Evolutionary conservation across 495 filamentous ascomycete species (phyloP).

Genomic region (Acidomyces sp.): DNA sequence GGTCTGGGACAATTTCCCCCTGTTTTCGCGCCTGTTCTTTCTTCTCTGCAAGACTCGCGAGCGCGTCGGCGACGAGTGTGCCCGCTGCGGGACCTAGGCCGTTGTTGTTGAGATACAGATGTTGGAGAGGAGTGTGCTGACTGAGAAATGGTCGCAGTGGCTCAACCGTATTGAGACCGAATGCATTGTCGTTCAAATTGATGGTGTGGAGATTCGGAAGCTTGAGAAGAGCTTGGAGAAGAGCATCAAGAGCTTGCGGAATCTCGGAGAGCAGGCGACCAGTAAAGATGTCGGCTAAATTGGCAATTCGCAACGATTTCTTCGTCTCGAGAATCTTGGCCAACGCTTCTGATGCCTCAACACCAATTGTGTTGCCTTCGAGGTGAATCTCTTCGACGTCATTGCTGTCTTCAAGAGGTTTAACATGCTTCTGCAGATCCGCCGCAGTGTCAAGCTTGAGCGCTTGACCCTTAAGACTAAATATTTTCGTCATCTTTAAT

Average conservation of each 20-base stretch:
- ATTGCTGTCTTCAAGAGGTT: constrained; percentile 52
- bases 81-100: constrained; percentile 89
- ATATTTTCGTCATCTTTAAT: constrained; percentile 54
- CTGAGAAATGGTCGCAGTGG: constrained; percentile 59
- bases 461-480: constrained; percentile 79
- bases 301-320: constrained; percentile 64
- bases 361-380: constrained; percentile 80
- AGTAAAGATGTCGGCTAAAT: constrained; percentile 95
- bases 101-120: constrained; percentile 94
- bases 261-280: constrained; percentile 88
- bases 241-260: constrained; percentile 69
- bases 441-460: constrained; percentile 80
- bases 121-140: constrained; percentile 70
- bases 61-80: constrained; percentile 65
- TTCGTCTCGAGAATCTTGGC: constrained; percentile 68
- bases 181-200: constrained; percentile 95
- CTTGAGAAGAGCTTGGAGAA: constrained; percentile 74
- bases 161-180: constrained; percentile 71
- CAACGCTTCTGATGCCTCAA: constrained; percentile 71
- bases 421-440: constrained; percentile 76
- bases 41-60: constrained; percentile 61
- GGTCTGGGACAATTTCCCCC: constrained; percentile 43
- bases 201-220: constrained; percentile 75
- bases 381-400: constrained; percentile 74
- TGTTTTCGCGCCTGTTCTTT: constrained; percentile 64